Base-by-base conservation (phyloP, 208 protist genomes). In the Strigomonas culicis region DNA sequence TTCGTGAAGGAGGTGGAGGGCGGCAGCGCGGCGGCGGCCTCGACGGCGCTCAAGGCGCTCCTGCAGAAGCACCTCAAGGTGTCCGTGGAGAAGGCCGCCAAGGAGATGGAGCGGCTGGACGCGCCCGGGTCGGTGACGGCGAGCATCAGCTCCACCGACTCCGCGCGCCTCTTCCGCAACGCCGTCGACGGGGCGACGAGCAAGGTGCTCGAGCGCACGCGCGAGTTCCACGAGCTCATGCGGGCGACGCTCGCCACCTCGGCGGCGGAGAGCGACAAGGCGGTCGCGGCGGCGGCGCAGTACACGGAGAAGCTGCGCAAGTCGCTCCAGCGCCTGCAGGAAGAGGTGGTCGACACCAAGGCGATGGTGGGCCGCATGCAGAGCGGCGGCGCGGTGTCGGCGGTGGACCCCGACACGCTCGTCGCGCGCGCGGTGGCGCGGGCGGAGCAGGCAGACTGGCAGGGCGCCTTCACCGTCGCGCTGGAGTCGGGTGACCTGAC, bases 401-500 rank as follows among this genome's bases (percentile, higher is more conserved):
- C 66, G 7, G 61, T 86, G 47, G 85, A 86, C 70, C 81, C 84
- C 2, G 82, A 93, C 41, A 77, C 70, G 31, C 75, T 96, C 34
- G 71, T 92, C 8, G 70, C 75, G 10, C 69, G 68, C 2, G 86
- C 83, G 11, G 72, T 92, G 8, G 60, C 61, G 41, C 70, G 79
- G 57, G 90, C 83, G 21, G 80, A 88, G 70, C 25, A 36, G 15
- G 84, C 68, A 17, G 79, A 93, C 49, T 96, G 90, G 90, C 53
- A 72, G 24, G 79, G 63, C 21, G 87, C 90, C 6, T 63, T 96
- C 59, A 84, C 74, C 4, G 72, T 85, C 15, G 81, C 80, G 25
- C 75, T 94, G 44, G 80, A 86, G 52, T 72, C 90, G 2, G 70
- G 77, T 66, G 87, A 96, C 61, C 79, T 93, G 34, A 75, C 76